Conservation (phyloP, 2,329 filamentous ascomycete species). For the Fusarium sp. region DNA sequence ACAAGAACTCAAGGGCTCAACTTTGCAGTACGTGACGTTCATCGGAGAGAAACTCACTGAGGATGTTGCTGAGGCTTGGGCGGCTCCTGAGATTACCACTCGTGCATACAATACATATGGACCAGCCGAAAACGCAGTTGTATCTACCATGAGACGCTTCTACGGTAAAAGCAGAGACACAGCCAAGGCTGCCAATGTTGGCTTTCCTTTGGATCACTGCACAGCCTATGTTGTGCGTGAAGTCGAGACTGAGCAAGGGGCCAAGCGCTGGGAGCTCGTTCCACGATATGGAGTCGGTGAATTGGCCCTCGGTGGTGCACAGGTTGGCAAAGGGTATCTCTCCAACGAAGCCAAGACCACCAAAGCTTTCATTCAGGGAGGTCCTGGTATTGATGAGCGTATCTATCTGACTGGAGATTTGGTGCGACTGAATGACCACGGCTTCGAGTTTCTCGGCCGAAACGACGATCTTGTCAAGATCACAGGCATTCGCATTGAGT, state of each 20-base stretch:
- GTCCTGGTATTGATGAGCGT: conserved; percentile 19
- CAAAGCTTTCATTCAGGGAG: conserved; percentile 28
- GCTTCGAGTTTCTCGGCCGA: conserved; percentile 30
- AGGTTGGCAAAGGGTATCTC: conserved; percentile 30
- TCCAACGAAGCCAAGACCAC: conserved; percentile 27
- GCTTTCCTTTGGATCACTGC: conserved; percentile 21
- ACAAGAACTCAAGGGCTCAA: conserved; percentile 24
- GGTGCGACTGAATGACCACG: conserved; percentile 30
- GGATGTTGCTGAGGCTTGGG: conserved; percentile 32
- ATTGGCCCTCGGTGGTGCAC: conserved; percentile 21
- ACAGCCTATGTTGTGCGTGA: conserved; percentile 30
- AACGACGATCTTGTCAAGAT: conserved; percentile 36
- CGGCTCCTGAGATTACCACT: conserved; percentile 16
- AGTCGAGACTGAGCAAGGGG: not conserved
- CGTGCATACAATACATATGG: conserved; percentile 32
- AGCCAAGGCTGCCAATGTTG: conserved; percentile 30
- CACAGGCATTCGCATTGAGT: conserved; percentile 24
- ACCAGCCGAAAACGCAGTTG: conserved; percentile 24
- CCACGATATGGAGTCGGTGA: conserved; percentile 31
- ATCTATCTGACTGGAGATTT: conserved; percentile 34
- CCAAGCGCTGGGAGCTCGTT: conserved; percentile 29
- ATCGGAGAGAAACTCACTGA: conserved; percentile 31
- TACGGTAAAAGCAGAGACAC: conserved; percentile 20
- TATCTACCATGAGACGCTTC: conserved; percentile 29
- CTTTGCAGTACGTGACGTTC: conserved; percentile 23